Conservation (phyloP, 1,284 basidiomycete species). For the Pholiota adiposa region DNA sequence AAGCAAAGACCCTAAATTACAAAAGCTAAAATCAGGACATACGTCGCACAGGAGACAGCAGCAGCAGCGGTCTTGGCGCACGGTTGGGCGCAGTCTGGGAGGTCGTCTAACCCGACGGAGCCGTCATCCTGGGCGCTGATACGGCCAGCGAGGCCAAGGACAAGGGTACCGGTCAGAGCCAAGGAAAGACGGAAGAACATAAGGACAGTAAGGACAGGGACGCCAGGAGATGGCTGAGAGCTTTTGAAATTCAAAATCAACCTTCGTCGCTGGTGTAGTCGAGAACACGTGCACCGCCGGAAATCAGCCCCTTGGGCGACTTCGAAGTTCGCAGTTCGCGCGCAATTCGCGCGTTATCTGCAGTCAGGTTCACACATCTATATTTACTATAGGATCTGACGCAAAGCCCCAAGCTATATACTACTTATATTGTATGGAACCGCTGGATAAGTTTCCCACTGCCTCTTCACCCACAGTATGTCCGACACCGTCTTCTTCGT, state of each 20-base stretch:
- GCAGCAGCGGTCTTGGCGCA: constrained; percentile 13
- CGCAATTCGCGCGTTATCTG: too few species aligned
- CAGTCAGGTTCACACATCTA: neutral
- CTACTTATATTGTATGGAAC: too few species aligned
- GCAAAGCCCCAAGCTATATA: too few species aligned
- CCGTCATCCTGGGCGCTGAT: neutral
- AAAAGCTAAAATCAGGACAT: neutral
- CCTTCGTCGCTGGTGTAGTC: neutral
- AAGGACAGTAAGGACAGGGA: neutral
- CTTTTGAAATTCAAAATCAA: neutral
- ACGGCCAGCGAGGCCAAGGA: neutral
- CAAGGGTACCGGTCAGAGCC: neutral
- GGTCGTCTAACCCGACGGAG: neutral
- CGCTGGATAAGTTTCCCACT: too few species aligned
- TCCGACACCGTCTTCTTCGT: neutral
- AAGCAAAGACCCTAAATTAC: too few species aligned
- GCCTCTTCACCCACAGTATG: neutral
- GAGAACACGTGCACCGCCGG: too few species aligned
- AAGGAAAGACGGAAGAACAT: neutral
- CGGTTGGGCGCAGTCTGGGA: constrained; percentile 6
- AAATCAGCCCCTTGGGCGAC: too few species aligned
- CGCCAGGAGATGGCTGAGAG: neutral
- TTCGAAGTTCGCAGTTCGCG: too few species aligned
- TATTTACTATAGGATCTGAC: neutral
- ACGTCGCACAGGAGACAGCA: constrained; percentile 10